phyloP scores from a whole-genome alignment of 768 basidiomycete genomes.

The Neoboletus brunneissimus region DNA sequence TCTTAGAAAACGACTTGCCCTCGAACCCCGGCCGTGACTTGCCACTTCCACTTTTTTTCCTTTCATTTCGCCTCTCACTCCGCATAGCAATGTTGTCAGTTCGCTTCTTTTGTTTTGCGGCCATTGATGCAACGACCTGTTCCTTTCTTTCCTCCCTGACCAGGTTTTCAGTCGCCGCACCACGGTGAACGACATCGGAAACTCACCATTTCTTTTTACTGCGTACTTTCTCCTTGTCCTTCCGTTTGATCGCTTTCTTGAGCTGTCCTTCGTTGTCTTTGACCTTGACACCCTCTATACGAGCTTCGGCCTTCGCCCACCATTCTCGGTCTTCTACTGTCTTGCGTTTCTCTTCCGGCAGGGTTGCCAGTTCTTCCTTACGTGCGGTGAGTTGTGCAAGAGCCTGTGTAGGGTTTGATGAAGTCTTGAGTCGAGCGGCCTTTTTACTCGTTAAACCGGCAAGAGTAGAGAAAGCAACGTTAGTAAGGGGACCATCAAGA shows the following conservation, averaged over 20 bases:
- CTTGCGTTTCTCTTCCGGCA: constrained; percentile 85
- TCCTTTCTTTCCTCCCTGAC: constrained; percentile 88
- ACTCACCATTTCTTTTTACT: constrained; percentile 82
- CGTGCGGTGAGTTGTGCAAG: constrained; percentile 74
- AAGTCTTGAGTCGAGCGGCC: constrained; percentile 55
- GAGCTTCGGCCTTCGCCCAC: constrained; percentile 87
- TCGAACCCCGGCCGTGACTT: constrained; percentile 84
- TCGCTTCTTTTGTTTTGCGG: constrained; percentile 87
- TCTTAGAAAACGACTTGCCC: constrained; percentile 73
- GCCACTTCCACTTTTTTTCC: constrained; percentile 50
- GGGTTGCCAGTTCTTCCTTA: constrained; percentile 68
- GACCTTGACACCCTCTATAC: constrained; percentile 89
- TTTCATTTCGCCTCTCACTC: constrained; percentile 69
- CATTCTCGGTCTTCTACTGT: constrained; percentile 76
- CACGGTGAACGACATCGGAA: neutral
- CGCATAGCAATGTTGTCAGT: constrained; percentile 87
- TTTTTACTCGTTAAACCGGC: constrained; percentile 53
- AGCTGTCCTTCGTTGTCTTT: constrained; percentile 79
- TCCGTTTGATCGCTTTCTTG: constrained; percentile 91
- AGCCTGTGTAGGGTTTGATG: constrained; percentile 83
- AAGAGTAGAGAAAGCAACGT: constrained; percentile 66
- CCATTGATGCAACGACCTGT: constrained; percentile 68
- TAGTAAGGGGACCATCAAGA: constrained; percentile 47
- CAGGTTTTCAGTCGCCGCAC: neutral
- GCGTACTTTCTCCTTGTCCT: constrained; percentile 87